Evolutionary conservation across 257 asterid genomes (phyloP).

Genomic region (Solanum habrochaites): DNA sequence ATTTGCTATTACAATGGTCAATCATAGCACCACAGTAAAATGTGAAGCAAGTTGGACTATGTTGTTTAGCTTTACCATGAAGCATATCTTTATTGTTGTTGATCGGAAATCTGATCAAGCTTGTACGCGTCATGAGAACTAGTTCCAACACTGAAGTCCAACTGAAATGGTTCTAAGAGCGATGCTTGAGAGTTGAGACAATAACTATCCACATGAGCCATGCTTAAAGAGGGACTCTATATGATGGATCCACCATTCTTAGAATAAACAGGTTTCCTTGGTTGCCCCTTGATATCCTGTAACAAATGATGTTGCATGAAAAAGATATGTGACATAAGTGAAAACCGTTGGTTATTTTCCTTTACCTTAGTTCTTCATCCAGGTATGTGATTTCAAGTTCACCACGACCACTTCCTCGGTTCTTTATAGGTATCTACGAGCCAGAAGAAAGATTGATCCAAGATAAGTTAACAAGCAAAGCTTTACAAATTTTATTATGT

Average conservation of each 20-base stretch:
- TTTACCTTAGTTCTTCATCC: slow-evolving; percentile 52
- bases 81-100: neutral
- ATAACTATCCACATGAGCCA: neutral
- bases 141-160: neutral
- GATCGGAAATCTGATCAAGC: neutral
- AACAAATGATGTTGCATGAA: neutral
- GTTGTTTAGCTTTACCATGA: neutral
- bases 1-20: neutral
- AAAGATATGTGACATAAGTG: neutral
- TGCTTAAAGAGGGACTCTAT: slow-evolving; percentile 36
- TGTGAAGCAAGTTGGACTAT: neutral
- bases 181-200: neutral
- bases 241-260: slow-evolving; percentile 52
- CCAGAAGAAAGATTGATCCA: neutral
- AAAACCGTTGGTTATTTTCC: neutral
- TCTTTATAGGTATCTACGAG: slow-evolving; percentile 38
- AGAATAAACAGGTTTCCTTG: slow-evolving; percentile 49
- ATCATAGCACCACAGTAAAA: neutral
- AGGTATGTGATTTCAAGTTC: slow-evolving; percentile 56
- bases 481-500: neutral
- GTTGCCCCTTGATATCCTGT: slow-evolving; percentile 63
- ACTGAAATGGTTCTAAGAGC: neutral
- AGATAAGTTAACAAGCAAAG: neutral
- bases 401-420: slow-evolving; percentile 66
- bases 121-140: neutral